phyloP scores from a whole-genome alignment of 495 filamentous ascomycete genomes.

The Sporormia fimetaria region DNA sequence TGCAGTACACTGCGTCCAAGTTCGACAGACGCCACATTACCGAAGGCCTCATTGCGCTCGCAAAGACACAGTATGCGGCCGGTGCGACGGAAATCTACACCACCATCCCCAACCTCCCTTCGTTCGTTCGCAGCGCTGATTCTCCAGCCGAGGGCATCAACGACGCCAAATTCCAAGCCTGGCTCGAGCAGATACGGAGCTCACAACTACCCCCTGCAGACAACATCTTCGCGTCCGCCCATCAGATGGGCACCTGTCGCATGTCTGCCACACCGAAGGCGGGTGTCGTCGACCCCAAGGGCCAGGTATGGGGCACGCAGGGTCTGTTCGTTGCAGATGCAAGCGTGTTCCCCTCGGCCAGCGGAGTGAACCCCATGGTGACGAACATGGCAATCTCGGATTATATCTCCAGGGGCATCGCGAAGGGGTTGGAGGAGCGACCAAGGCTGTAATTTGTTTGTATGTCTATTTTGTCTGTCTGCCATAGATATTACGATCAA shows the following conservation, averaged over 20 bases:
- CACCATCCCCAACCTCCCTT: slow-evolving; percentile 44
- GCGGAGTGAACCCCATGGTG: slow-evolving; percentile 89
- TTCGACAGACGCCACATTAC: slow-evolving; percentile 60
- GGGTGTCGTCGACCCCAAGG: slow-evolving; percentile 65
- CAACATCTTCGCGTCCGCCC: slow-evolving; percentile 50
- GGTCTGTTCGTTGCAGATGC: slow-evolving; percentile 74
- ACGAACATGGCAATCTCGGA: slow-evolving; percentile 78
- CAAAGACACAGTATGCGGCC: slow-evolving; percentile 63
- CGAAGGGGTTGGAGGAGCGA: slow-evolving; percentile 26
- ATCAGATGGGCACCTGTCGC: slow-evolving; percentile 86
- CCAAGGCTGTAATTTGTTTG: slow-evolving; percentile 4
- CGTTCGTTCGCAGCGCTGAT: slow-evolving; percentile 48
- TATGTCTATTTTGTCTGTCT: no score
- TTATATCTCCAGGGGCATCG: slow-evolving; percentile 45
- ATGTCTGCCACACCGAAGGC: slow-evolving; percentile 51
- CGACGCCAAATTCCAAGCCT: slow-evolving; percentile 52
- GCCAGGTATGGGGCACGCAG: slow-evolving; percentile 64
- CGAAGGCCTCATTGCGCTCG: slow-evolving; percentile 57
- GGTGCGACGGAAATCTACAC: slow-evolving; percentile 71
- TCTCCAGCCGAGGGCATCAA: slow-evolving; percentile 46
- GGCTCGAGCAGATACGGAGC: slow-evolving; percentile 48
- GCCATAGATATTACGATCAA: no score
- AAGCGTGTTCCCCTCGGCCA: slow-evolving; percentile 79
- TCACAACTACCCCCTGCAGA: slow-evolving; percentile 42
- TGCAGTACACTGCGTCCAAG: slow-evolving; percentile 56